Evolutionary conservation across 2,329 filamentous ascomycete species (phyloP).

Genomic region (Botrytis squamosa): DNA sequence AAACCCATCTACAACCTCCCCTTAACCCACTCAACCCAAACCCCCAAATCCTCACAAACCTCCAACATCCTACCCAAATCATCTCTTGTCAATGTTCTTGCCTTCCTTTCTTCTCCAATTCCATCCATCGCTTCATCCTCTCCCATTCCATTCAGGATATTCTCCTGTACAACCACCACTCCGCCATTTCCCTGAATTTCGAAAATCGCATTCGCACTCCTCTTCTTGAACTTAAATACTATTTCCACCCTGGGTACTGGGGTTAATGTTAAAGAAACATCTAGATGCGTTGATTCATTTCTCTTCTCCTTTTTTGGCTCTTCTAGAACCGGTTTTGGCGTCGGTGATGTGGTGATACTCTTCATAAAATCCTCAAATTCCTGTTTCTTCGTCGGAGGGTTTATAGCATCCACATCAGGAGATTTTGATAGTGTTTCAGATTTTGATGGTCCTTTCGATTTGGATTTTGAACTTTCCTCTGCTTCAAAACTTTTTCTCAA

Average conservation of each 20-base stretch:
- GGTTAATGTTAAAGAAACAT: conserved; percentile 36
- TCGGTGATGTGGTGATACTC: background rate
- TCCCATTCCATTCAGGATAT: conserved; percentile 34
- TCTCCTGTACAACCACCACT: conserved; percentile 36
- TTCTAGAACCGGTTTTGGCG: conserved; percentile 22
- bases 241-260: conserved; percentile 34
- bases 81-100: conserved; percentile 32
- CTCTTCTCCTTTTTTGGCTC: background rate
- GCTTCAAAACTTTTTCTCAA: conserved; percentile 58
- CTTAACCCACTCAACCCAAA: conserved; percentile 52
- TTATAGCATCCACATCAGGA: background rate
- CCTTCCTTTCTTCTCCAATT: conserved; percentile 4
- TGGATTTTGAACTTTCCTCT: background rate
- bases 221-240: conserved; percentile 34
- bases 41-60: conserved; percentile 47
- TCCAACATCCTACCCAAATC: conserved; percentile 47
- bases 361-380: conserved; percentile 38
- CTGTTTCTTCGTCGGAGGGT: conserved; percentile 31
- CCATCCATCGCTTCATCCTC: conserved; percentile 20
- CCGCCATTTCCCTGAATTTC: conserved; percentile 36
- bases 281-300: conserved; percentile 19
- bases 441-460: background rate
- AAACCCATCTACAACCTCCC: conserved; percentile 28
- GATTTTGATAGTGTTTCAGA: background rate
- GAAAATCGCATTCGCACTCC: conserved; percentile 37